Conservation (phyloP, 345 rosid species). For the Sisymbrium altissimum region DNA sequence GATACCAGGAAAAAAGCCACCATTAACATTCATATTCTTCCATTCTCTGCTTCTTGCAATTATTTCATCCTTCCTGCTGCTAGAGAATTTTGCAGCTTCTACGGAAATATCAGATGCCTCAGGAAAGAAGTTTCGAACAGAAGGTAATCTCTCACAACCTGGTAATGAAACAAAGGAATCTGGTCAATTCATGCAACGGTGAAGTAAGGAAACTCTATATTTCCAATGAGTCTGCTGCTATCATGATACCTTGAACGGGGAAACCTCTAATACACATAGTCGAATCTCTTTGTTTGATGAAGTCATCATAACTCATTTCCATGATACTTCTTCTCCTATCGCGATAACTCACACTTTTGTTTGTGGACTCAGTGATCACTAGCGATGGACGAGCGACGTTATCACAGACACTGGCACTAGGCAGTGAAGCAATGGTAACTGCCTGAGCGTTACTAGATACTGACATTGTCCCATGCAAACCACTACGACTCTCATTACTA, state of each 20-base stretch:
- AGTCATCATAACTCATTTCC: constrained; percentile 19
- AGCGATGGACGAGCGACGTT: neutral
- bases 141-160: constrained; percentile 28
- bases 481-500: constrained; percentile 1
- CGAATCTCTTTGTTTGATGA: constrained; percentile 13
- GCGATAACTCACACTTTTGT: neutral
- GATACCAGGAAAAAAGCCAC: constrained; percentile 29
- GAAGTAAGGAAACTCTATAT: neutral
- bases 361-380: constrained; percentile 10
- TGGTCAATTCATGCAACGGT: constrained; percentile 1
- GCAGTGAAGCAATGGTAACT: constrained; percentile 29
- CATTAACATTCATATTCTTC: constrained; percentile 17
- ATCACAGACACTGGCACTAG: constrained; percentile 1
- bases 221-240: neutral
- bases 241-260: constrained; percentile 21
- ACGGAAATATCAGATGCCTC: constrained; percentile 25
- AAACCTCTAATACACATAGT: neutral
- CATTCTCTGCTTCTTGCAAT: constrained; percentile 33
- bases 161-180: constrained; percentile 9
- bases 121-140: constrained; percentile 26
- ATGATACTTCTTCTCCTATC: neutral
- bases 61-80: constrained; percentile 27
- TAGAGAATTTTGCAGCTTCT: constrained; percentile 18
- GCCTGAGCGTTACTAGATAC: constrained; percentile 24
- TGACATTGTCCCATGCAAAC: constrained; percentile 6